Percentiles rank a stretch among this genome's conserved stretches.
Evolutionary conservation across 805 yeast species (phyloP).

Genomic region (Barnettozyma vustinii): DNA sequence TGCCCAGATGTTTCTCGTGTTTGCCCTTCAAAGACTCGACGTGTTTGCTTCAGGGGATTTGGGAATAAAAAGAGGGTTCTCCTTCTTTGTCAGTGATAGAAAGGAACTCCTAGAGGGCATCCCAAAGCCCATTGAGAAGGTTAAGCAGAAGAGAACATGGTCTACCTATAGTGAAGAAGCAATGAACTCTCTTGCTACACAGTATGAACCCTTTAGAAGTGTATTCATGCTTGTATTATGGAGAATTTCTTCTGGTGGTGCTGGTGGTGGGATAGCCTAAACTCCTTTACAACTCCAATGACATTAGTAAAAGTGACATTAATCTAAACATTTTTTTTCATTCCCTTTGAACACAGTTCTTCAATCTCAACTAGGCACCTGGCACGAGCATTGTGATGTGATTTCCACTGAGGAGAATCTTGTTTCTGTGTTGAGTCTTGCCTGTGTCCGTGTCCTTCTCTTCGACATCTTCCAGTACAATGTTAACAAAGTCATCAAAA

Average conservation of each 20-base stretch:
- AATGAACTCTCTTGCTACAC: constrained; percentile 48
- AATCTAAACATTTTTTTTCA: neutral
- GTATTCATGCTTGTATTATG: constrained; percentile 68
- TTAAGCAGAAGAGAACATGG: constrained; percentile 53
- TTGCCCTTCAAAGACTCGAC: constrained; percentile 61
- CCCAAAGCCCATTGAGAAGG: constrained; percentile 32
- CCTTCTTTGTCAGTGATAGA: constrained; percentile 52
- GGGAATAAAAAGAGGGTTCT: constrained; percentile 80
- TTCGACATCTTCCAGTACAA: constrained; percentile 77
- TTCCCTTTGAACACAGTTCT: neutral
- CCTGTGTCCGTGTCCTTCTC: constrained; percentile 49
- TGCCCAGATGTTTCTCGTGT: constrained; percentile 79
- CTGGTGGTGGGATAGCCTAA: neutral
- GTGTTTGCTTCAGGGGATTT: constrained; percentile 75
- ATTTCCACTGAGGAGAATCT: constrained; percentile 67
- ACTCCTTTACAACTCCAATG: neutral
- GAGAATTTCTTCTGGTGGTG: constrained; percentile 39
- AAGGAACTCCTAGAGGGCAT: constrained; percentile 43
- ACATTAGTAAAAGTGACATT: neutral
- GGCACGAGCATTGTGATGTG: constrained; percentile 66
- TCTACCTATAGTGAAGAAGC: constrained; percentile 56
- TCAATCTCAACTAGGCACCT: constrained; percentile 30
- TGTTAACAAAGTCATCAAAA: constrained; percentile 92
- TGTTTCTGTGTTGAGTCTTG: constrained; percentile 41
- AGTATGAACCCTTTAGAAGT: constrained; percentile 61